Evolutionary conservation across 768 basidiomycete species (phyloP), one percentile per base, ranked within the genome.

Genomic region (Pleurotus ostreatus): DNA sequence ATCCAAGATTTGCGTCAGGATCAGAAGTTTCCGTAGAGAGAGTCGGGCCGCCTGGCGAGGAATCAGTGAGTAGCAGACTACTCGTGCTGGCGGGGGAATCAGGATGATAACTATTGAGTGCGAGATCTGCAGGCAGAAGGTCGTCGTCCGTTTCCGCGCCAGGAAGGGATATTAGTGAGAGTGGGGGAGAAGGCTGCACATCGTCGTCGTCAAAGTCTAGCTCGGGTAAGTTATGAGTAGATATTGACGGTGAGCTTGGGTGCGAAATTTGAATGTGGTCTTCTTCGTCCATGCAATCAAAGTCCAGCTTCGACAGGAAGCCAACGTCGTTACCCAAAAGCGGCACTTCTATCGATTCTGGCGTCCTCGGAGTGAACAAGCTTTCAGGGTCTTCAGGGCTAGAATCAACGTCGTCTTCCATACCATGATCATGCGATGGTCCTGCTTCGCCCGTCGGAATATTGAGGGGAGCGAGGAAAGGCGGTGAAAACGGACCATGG

Each of bases 81-180:
- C n/a, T 49, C 7, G 53, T 12, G 16, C 20, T 37, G 12, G 56
- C 13, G 25, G 51, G 44, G 15, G 51, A 16, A 22, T 53, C 51
- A 22, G 51, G 26, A 47, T 49, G 37, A 41, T 55, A 37, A 49
- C 38, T 46, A 18, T 51, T 25, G 15, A 48, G 6, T 13, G 47
- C 46, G 43, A 56, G 56, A 54, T 63, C 57, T 8, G 58, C 62
- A 2, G 76, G 78, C 55, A 78, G 64, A 12, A 79, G 68, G 26
- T 69, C 65, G 22, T 78, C 69, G 56, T 77, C 77, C 5, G 67
- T 69, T n/a, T 76, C 75, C 20, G 68, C 77, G 4, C 76, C 76
- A 1, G 76, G 77, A 9, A 77, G 69, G 1, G 74, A 72, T 22
- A 76, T 52, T 12, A 77, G 57, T 3, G 61, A 60, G 51, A 61